Conservation (phyloP, 169 alveolate genomes). For the Theileria parva region DNA sequence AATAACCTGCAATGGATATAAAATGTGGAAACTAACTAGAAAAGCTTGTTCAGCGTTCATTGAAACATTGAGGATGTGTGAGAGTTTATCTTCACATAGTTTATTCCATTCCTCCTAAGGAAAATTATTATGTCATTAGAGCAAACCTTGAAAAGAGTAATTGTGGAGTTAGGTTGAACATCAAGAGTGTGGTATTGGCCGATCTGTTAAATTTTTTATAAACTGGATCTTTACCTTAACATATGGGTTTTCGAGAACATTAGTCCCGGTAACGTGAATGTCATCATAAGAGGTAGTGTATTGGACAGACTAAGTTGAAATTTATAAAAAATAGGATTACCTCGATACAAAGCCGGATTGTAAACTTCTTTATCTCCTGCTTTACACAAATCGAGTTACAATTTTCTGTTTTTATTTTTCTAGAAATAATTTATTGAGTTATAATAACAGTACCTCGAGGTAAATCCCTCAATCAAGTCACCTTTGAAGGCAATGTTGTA, state of each 20-base stretch:
- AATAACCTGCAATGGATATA: conserved; percentile 4
- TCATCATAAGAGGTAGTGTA: conserved; percentile 68
- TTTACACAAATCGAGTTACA: conserved; percentile 24
- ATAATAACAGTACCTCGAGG: conserved; percentile 47
- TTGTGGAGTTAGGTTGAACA: conserved; percentile 61
- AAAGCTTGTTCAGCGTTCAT: conserved; percentile 55
- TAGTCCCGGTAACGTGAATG: conserved; percentile 69
- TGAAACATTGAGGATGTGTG: conserved; percentile 22
- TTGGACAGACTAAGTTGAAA: conserved; percentile 42
- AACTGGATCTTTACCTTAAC: conserved; percentile 30
- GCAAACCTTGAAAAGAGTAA: conserved; percentile 67
- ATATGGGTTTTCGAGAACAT: conserved; percentile 60
- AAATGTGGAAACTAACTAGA: conserved; percentile 22
- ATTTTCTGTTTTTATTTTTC: conserved; percentile 56
- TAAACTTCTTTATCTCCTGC: conserved; percentile 63
- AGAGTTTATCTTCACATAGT: conserved; percentile 31
- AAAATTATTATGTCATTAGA: conserved; percentile 22
- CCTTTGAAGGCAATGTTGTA: conserved; percentile 67
- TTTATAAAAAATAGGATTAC: background rate
- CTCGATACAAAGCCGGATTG: conserved; percentile 48
- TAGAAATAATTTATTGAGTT: background rate
- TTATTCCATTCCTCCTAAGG: conserved; percentile 56
- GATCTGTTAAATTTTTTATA: conserved; percentile 32
- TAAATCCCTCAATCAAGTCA: conserved; percentile 62
- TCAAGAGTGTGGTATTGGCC: conserved; percentile 79